Percentiles rank a stretch among this genome's conserved stretches.
Evolutionary conservation across 768 basidiomycete genomes (phyloP).

Genomic region (Lanmaoa rubissima): DNA sequence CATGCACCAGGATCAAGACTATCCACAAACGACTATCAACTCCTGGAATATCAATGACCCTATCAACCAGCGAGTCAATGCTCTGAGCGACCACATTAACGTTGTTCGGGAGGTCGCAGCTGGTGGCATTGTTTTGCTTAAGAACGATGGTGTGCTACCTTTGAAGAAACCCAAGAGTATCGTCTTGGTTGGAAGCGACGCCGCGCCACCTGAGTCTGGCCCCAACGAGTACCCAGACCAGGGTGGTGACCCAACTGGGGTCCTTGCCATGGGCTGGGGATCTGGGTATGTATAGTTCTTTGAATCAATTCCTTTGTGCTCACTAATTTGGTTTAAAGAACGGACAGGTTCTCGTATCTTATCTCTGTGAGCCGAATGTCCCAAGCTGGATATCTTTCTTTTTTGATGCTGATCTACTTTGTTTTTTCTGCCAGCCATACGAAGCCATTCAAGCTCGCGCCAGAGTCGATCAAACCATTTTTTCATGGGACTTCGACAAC

Average conservation of each 20-base stretch:
- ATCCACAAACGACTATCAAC: slow-evolving; percentile 26
- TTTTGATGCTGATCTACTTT: background rate
- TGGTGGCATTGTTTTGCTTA: slow-evolving; percentile 65
- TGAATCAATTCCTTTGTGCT: background rate
- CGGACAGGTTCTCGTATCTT: slow-evolving; percentile 75
- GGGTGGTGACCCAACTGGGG: slow-evolving; percentile 58
- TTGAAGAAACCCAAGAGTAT: slow-evolving; percentile 57
- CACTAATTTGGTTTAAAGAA: slow-evolving; percentile 35
- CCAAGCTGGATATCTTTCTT: background rate
- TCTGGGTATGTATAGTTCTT: slow-evolving; percentile 48
- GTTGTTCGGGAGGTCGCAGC: slow-evolving; percentile 62
- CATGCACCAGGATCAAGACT: slow-evolving; percentile 31
- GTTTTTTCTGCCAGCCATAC: slow-evolving; percentile 48
- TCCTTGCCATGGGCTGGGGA: slow-evolving; percentile 93
- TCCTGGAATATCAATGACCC: slow-evolving; percentile 30
- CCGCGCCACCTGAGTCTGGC: slow-evolving; percentile 60
- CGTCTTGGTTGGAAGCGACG: slow-evolving; percentile 61
- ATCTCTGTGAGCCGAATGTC: slow-evolving; percentile 51
- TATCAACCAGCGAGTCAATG: slow-evolving; percentile 47
- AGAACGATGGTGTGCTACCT: slow-evolving; percentile 61
- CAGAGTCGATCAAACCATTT: slow-evolving; percentile 57
- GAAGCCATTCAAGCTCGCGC: slow-evolving; percentile 79
- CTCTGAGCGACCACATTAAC: slow-evolving; percentile 51
- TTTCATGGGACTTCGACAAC: slow-evolving; percentile 71
- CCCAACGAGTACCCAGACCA: slow-evolving; percentile 70